Conservation (phyloP, 306 rosid species). For the Begonia loranthoides region DNA sequence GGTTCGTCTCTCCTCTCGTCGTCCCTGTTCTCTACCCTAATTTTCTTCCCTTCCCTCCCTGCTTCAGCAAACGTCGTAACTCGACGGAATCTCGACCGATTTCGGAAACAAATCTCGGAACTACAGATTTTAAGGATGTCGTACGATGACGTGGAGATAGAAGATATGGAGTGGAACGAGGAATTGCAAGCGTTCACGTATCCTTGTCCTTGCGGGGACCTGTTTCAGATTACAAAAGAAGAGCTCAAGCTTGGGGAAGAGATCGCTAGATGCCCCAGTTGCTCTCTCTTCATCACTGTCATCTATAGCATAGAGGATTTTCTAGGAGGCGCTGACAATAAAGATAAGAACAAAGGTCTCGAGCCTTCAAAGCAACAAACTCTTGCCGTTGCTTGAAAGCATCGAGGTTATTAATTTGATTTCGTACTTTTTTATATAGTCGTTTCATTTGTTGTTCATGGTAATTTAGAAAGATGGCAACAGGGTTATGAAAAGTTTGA, state of each 20-base stretch:
- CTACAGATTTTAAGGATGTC: conserved; percentile 31
- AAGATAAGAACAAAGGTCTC: conserved; percentile 16
- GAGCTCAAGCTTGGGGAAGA: conserved; percentile 85
- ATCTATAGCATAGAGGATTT: conserved; percentile 80
- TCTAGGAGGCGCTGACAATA: conserved; percentile 25
- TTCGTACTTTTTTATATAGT: no score
- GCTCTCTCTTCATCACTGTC: conserved; percentile 87
- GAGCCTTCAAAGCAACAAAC: conserved; percentile 37
- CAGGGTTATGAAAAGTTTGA: no score
- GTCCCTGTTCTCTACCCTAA: no score
- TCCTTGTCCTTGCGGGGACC: conserved; percentile 95
- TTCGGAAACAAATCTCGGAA: no score
- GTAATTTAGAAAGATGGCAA: no score
- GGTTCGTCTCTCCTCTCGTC: no score
- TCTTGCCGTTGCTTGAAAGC: conserved; percentile 37
- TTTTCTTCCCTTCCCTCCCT: no score
- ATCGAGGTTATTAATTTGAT: conserved; percentile 18
- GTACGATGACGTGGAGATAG: conserved; percentile 95
- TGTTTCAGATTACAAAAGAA: conserved; percentile 83
- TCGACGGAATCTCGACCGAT: no score
- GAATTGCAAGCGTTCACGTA: conserved; percentile 72
- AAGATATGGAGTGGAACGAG: conserved; percentile 95
- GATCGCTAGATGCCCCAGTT: conserved; percentile 95
- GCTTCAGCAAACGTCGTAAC: no score
- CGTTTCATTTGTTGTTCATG: no score